Evolutionary conservation across 176 grass and related monocot species (phyloP), one percentile per base, ranked within the genome.

Genomic region (Cocos nucifera): DNA sequence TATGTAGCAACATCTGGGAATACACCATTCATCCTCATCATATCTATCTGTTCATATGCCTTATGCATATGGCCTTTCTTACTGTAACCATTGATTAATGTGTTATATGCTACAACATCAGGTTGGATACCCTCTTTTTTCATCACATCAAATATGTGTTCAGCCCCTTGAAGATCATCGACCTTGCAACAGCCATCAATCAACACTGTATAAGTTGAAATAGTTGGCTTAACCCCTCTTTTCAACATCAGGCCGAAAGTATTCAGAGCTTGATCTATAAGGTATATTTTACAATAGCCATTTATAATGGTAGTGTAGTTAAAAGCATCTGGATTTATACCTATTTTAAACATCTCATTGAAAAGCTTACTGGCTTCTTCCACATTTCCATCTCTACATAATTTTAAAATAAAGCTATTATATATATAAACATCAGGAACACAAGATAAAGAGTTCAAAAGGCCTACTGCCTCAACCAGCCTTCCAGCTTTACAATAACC

Each of bases 401-500:
- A 55, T n/a, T 29, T 61, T 16, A 54, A 63, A n/a, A 73, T 54
- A 23, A 73, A 73, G 51, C 70, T 73, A 44, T 73, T 62, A 55
- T 73, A 73, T 50, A 73, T 6, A 30, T 48, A 73, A 56, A 14
- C 51, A 73, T 73, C 51, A 23, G 59, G 51, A 55, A 54, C 22
- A 14, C 50, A 53, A 44, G 15, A 55, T 23, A 73, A 44, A 44
- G 25, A 62, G 19, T 44, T 56, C 50, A 63, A 54, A 54, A 73
- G 58, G 17, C 29, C 24, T 17, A n/a, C 7, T n/a, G 50, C 70
- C 28, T 73, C 70, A 6, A 23, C 28, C 17, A 73, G 48, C 28
- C 58, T 62, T 48, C 70, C 70, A 73, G 26, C 70, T 52, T 73
- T 73, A 32, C 59, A 63, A 29, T 73, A 73, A 35, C 58, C 50